Evolutionary conservation across 768 basidiomycete species (phyloP).

Genomic region (Pleurotus platypus): DNA sequence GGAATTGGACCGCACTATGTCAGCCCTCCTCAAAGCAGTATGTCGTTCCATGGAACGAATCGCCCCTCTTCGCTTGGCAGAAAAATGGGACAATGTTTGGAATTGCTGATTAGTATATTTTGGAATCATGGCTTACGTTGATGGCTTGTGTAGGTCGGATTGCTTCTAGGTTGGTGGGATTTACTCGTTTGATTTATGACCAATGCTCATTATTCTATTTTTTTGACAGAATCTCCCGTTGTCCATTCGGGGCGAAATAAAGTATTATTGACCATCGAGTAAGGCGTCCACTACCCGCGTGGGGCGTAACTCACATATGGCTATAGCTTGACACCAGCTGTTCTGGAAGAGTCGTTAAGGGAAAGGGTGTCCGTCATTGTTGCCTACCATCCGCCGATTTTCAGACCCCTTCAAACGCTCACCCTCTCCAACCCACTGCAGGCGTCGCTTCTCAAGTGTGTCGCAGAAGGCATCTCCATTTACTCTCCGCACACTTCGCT

Average conservation of each 20-base stretch:
- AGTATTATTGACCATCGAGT: constrained; percentile 75
- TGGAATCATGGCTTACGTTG: constrained; percentile 12
- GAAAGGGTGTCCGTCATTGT: constrained; percentile 55
- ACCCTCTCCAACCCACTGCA: constrained; percentile 80
- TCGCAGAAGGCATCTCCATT: constrained; percentile 79
- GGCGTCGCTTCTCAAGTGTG: constrained; percentile 73
- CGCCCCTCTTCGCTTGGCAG: constrained; percentile 83
- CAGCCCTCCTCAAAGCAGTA: constrained; percentile 35
- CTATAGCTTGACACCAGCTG: constrained; percentile 66
- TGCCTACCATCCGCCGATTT: constrained; percentile 85
- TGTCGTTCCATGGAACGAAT: constrained; percentile 76
- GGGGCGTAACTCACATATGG: constrained; percentile 9
- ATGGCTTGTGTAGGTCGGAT: constrained; percentile 52
- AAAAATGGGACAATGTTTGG: constrained; percentile 92
- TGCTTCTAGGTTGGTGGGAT: constrained; percentile 57
- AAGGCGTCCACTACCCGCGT: constrained; percentile 14
- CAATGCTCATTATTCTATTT: too few species aligned
- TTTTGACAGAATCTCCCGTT: constrained; percentile 49
- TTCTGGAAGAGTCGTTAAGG: constrained; percentile 62
- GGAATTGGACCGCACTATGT: neutral
- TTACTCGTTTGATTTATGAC: constrained; percentile 1
- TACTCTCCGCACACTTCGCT: constrained; percentile 88
- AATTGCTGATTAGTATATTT: constrained; percentile 7
- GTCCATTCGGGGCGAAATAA: constrained; percentile 40
- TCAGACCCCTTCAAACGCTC: constrained; percentile 68